A percentile compares a stretch with the other conserved stretches of the same genome.
phyloP scores from a whole-genome alignment of 345 rosid species.

The Rhodamnia argentea region DNA sequence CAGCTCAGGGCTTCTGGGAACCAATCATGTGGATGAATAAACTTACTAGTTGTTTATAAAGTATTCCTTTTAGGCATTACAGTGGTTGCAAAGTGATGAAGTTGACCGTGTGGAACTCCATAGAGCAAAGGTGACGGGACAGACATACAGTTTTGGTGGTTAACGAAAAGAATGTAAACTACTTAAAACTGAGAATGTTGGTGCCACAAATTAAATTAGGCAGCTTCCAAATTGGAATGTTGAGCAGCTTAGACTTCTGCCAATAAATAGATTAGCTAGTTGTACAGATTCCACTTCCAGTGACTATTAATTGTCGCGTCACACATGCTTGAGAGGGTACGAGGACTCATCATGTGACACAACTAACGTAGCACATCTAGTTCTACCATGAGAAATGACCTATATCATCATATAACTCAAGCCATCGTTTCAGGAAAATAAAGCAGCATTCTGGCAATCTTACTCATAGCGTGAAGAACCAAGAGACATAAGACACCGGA shows the following conservation, averaged over 20 bases:
- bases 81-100: neutral
- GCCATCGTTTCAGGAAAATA: neutral
- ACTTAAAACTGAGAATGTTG: neutral
- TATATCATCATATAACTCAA: neutral
- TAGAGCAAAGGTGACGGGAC: neutral
- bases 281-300: neutral
- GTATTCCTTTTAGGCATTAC: neutral
- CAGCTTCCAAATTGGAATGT: neutral
- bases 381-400: neutral
- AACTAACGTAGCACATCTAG: neutral
- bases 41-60: neutral
- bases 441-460: neutral
- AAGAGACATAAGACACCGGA: slow-evolving; percentile 67
- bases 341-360: neutral
- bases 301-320: neutral
- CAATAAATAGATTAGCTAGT: neutral
- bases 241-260: neutral
- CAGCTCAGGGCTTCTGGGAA: neutral
- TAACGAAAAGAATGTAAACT: neutral
- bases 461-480: slow-evolving; percentile 87
- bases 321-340: neutral
- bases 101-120: neutral
- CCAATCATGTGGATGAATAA: neutral
- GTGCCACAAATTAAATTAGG: neutral
- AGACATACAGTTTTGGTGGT: neutral